phyloP scores from a whole-genome alignment of 78 protist species.

The Kipferlia bialata region DNA sequence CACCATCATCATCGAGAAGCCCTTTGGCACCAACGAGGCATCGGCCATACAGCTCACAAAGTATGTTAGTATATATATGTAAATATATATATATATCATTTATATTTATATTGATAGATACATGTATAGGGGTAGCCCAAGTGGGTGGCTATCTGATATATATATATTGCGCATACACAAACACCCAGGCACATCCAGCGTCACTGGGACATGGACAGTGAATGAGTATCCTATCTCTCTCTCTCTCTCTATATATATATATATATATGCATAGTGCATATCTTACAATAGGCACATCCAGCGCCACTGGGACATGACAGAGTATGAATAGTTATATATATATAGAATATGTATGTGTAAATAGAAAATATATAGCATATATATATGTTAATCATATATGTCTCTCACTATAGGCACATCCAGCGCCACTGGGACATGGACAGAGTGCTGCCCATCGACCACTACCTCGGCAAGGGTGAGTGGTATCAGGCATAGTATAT shows the following conservation, averaged over 20 bases:
- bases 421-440: not conserved
- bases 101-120: not conserved
- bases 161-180: not conserved
- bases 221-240: too few relatives aligned
- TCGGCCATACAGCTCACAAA: not conserved
- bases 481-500: too few relatives aligned
- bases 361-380: too few relatives aligned
- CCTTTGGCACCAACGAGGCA: constrained; percentile 17
- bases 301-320: not conserved
- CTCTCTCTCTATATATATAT: too few relatives aligned
- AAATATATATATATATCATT: too few relatives aligned
- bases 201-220: not conserved
- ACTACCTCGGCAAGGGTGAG: constrained; percentile 20
- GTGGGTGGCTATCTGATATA: not conserved
- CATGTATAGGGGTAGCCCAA: not conserved
- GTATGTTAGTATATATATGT: too few relatives aligned
- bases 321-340: too few relatives aligned
- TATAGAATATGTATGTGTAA: too few relatives aligned
- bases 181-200: not conserved
- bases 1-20: constrained; percentile 31
- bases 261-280: too few relatives aligned
- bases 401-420: too few relatives aligned
- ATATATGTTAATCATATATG: too few relatives aligned
- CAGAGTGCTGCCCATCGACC: constrained; percentile 23
- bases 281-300: not conserved